Conservation (phyloP, 768 basidiomycete genomes). For the Thelephora ganbajun region DNA sequence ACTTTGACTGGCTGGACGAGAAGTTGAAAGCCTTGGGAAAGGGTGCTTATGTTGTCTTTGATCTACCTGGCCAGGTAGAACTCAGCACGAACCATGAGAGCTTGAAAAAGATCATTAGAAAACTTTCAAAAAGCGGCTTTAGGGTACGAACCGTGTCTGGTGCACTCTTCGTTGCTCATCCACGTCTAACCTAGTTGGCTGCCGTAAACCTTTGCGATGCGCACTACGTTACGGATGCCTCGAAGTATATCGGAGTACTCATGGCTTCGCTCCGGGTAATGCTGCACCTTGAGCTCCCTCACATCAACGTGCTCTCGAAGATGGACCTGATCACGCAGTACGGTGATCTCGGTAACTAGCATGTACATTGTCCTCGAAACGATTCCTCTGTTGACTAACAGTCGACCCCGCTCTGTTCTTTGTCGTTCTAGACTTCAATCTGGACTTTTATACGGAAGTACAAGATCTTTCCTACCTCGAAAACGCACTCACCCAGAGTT, state of each 20-base stretch:
- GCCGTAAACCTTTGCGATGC: conserved; percentile 95
- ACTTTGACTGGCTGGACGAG: conserved; percentile 79
- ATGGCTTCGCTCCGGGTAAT: conserved; percentile 88
- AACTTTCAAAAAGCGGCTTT: conserved; percentile 60
- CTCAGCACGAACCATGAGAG: conserved; percentile 92
- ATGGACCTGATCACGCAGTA: conserved; percentile 83
- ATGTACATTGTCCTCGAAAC: conserved; percentile 10
- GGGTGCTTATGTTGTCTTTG: conserved; percentile 84
- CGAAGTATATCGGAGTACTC: conserved; percentile 88
- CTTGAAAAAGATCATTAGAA: conserved; percentile 64
- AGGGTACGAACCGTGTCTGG: conserved; percentile 44
- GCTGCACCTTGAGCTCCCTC: conserved; percentile 98
- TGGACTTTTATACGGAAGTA: conserved; percentile 96
- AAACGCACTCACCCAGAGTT: conserved; percentile 48
- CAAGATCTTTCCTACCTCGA: conserved; percentile 88
- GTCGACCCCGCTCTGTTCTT: neutral
- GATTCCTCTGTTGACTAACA: neutral
- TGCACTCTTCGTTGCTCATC: conserved; percentile 1
- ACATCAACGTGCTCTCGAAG: conserved; percentile 94
- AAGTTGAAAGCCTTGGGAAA: conserved; percentile 47
- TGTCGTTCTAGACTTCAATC: conserved; percentile 67
- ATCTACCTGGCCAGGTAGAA: conserved; percentile 95
- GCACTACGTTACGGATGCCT: conserved; percentile 90
- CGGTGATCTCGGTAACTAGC: conserved; percentile 66
- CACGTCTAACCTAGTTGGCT: conserved; percentile 47